A percentile compares a stretch with the other conserved stretches of the same genome.
These are phyloP conservation scores for Exsudoporus frostii DNA, from an alignment of 768 basidiomycete genomes.

Conservation along the genomic window DNA sequence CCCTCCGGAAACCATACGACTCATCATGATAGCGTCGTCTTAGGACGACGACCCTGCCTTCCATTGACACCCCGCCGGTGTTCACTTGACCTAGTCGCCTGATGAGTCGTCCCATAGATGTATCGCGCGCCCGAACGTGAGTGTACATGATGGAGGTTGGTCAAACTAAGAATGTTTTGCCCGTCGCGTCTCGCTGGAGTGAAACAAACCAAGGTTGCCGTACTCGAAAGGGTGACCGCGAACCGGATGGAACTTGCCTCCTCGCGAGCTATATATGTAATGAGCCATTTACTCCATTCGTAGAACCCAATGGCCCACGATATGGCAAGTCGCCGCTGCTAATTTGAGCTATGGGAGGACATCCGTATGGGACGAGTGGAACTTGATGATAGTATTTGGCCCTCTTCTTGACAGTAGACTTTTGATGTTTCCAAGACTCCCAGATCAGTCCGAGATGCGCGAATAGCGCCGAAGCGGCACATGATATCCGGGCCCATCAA, in stretches of 20 bases:
- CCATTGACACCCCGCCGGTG: background rate
- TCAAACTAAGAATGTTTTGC: background rate
- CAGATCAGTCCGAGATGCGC: no score
- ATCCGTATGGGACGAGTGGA: no score
- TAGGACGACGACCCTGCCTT: slow-evolving; percentile 21
- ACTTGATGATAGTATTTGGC: no score
- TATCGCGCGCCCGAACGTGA: slow-evolving; percentile 13
- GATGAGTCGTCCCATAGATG: slow-evolving; percentile 10
- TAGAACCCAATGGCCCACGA: no score
- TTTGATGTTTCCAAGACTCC: no score
- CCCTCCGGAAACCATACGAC: slow-evolving; percentile 74
- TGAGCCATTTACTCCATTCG: no score
- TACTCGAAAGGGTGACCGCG: background rate
- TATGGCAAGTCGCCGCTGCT: no score
- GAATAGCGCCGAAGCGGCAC: no score
- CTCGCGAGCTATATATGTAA: background rate
- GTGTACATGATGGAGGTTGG: slow-evolving; percentile 12
- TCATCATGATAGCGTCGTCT: slow-evolving; percentile 64
- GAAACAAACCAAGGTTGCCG: background rate
- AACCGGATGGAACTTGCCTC: slow-evolving; percentile 18
- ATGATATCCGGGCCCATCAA: no score
- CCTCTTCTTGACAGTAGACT: no score
- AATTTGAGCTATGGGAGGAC: no score
- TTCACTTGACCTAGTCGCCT: background rate
- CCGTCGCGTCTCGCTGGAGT: background rate